Base-by-base conservation (phyloP, 2,329 filamentous ascomycete species). In the Huntiella decipiens region DNA sequence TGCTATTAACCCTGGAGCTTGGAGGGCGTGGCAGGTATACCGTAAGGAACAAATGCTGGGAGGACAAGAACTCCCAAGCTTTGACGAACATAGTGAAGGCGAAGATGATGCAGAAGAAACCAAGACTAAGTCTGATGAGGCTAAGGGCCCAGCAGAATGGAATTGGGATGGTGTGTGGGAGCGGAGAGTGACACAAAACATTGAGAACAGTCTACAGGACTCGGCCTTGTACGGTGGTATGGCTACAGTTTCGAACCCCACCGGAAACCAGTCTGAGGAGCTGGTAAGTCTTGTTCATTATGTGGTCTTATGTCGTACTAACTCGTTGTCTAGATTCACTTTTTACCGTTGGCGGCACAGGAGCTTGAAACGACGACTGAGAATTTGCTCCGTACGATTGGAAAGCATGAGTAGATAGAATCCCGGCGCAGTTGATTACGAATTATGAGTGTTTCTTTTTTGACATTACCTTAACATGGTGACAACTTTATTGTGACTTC, bases 101-200 rank as follows among this genome's bases (percentile, higher is more conserved):
- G 46, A 28, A 13, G 49, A 50, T 10, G 33, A 12, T 11, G 42
- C 41, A n/a, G 45, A 45, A 40, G 47, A 44, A n/a, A 45, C 19
- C 36, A 44, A 34, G 12, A 36, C 43, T 3, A 22, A 13, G 11
- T 36, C 32, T 16, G 42, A 43, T 10, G 42, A 31, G 4, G 33
- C 61, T 33, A 63, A 77, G 50, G 67, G 71, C 43, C 85, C 85
- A 0, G 82, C 81, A 5, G 81, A 93, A 55, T 96, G 88, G 88
- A 93, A 93, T 57, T 96, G 88, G 88, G 85, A 94, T 56, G 87
- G 88, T 0, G 88, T 96, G 0, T 98, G 88, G 88, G 83, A 92
- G 58, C 80, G 87, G 52, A 73, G 88, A 46, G 87, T 94, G 1
- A 79, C 75, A 60, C 82, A 80, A 59, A 81, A 81, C 13, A 74